Conservation (phyloP, 495 filamentous ascomycete genomes). For the Penicillium samsonianum region DNA sequence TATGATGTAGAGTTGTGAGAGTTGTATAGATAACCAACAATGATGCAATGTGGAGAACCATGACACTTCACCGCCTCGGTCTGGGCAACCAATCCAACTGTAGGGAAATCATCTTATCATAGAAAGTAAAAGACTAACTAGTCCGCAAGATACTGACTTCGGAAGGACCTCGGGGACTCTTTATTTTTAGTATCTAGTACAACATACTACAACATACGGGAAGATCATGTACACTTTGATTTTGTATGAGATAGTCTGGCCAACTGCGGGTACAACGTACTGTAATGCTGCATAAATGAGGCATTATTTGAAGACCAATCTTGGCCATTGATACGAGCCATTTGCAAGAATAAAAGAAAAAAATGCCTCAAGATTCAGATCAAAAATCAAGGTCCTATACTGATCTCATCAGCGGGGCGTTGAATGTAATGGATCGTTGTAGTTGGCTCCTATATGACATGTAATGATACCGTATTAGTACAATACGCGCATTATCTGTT, state of each 20-base stretch:
- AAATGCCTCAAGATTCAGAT: constrained; percentile 1
- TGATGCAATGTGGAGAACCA: constrained; percentile 33
- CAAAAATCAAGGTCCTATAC: neutral
- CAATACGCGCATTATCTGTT: constrained; percentile 16
- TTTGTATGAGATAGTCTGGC: neutral
- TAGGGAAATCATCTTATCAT: constrained; percentile 26
- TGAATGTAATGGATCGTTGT: neutral
- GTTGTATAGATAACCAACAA: constrained; percentile 4
- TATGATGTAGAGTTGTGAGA: neutral
- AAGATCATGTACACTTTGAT: neutral
- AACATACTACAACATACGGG: neutral
- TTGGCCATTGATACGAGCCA: neutral
- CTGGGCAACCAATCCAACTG: constrained; percentile 13
- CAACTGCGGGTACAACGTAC: neutral
- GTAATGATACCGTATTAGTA: constrained; percentile 22
- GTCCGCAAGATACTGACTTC: neutral
- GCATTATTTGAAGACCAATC: neutral
- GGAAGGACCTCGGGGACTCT: too few relatives aligned
- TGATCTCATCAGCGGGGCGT: constrained; percentile 7
- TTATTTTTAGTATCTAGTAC: neutral
- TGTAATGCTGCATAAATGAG: neutral
- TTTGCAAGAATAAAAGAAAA: neutral
- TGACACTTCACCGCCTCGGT: constrained; percentile 30
- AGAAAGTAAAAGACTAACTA: too few relatives aligned
- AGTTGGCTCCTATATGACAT: neutral